Base-by-base conservation (phyloP, 257 asterid species). In the Nicotiana tomentosiformis region DNA sequence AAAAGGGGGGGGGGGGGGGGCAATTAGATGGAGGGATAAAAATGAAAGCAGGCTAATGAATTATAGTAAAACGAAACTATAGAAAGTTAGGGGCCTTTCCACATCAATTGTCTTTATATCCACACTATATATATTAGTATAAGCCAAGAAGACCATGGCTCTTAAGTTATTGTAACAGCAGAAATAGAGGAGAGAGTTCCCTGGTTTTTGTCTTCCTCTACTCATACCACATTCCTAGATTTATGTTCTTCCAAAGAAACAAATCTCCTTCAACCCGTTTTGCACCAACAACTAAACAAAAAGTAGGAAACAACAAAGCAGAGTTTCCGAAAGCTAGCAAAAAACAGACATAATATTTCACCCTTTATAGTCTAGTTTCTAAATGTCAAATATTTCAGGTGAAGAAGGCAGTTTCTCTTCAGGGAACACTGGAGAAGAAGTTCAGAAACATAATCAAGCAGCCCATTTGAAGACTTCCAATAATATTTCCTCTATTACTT, bases 371-470 rank as follows among this genome's bases (percentile, higher is more conserved):
- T 43, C 4, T 9, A 43, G 51, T 72, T 23, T 74, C 14, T 11
- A 46, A 15, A 78, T 79, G 82, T 79, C 82, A 39, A 79, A 89
- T 85, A 83, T 84, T 70, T 62, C 90, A 65, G 92, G 90, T 68
- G 91, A 87, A 46, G 90, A 87, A 15, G 90, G 89, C n/a, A 89
- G 92, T 55, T 86, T 89, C 82, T 87, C 92, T 49, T 89, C 92
- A 46, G 92, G 85, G 66, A 87, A 87, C 58, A 84, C 82, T 26
- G 89, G 87, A 9, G 90, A 84, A 60, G 84, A 89, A 82, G 84
- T 83, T 5, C 88, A 82, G 0, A 79, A 86, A 20, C 86, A 20
- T 5, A 84, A 26, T 49, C 86, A 55, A 17, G 84, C 84, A 15
- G 15, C 8, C 56, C 51, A 67, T 37, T 49, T 77, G 56, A 84